Conservation (phyloP, 805 yeast species). For the Saccharomyces mikatae region DNA sequence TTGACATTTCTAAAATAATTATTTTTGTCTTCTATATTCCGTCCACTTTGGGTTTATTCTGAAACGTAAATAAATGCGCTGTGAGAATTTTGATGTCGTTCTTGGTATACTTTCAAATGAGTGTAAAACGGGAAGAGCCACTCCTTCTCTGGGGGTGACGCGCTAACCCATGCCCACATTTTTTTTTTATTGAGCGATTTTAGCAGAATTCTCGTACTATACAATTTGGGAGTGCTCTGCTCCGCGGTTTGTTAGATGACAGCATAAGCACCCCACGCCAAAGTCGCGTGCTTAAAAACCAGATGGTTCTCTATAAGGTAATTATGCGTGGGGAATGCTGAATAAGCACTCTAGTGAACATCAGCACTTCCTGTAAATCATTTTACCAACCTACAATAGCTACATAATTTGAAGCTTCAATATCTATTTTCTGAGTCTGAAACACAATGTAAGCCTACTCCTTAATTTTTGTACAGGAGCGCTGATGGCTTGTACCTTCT, state of each 20-base stretch:
- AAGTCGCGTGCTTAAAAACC: not conserved
- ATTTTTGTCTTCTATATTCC: not conserved
- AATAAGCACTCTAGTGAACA: not conserved
- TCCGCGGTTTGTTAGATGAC: not conserved
- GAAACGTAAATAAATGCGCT: not conserved
- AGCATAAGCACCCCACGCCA: not conserved
- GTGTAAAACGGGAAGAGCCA: not conserved
- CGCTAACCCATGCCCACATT: not conserved
- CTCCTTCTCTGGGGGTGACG: not conserved
- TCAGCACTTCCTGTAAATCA: not conserved
- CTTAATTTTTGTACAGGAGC: not conserved
- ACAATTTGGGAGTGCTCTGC: not conserved
- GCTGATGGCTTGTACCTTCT: not conserved
- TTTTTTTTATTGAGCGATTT: not conserved
- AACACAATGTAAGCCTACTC: not conserved
- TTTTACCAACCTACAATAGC: not conserved
- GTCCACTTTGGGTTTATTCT: not conserved
- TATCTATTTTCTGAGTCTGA: not conserved
- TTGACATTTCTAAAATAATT: not conserved
- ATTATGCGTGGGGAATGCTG: not conserved
- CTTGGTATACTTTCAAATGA: not conserved
- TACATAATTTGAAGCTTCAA: not conserved
- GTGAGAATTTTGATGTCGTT: not conserved
- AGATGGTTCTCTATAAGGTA: not conserved
- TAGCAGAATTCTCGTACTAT: not conserved